Evolutionary conservation across 1,284 basidiomycete species (phyloP), one percentile per base, ranked within the genome.

Genomic region (Naganishia liquefaciens): DNA sequence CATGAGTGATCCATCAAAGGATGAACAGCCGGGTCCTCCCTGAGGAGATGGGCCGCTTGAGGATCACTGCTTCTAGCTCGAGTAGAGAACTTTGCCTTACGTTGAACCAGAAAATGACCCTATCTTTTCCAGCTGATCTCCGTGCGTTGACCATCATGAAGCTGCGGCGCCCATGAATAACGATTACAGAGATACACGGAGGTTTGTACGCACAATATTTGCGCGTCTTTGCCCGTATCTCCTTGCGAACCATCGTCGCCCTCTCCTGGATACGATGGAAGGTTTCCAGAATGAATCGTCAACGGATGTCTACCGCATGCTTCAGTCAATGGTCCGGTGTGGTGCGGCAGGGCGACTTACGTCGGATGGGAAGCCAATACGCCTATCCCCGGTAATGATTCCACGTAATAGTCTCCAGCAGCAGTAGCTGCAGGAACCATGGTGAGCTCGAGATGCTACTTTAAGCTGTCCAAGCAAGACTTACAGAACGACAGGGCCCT

Each of bases 1-100:
- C 93, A 99, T 96, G 87, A 99, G 89, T 39, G 93, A 83, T 5
- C 95, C 95, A 73, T 99, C 95, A 75, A 99, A 97, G 2, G 90
- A 93, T 0, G 93, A 96, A 77, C 95, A 99, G 43, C 96, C 95
- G 21, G 92, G 94, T 21, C 91, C 95, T 47, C 91, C 94, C 90
- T 92, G 70, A 19, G 23, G 5, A 33, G 4, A 68, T 5, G 6
- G 17, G 40, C 25, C 10, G 44, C 43, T 33, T 53, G 51, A n/a
- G n/a, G 21, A 37, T 17, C 7, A 33, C 13, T 10, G 6, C 50
- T 28, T 6, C 25, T 19, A 49, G 11, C 44, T 40, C 33, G 9
- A 1, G 27, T 43, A 21, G 33, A 30, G 10, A 23, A 23, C 10
- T 43, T 39, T n/a, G 43, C 50, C 40, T 50, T 73, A 90, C 91